Evolutionary conservation across 371 early-diverging fungal genomes (phyloP).

Genomic region (Umbelopsis sp.): DNA sequence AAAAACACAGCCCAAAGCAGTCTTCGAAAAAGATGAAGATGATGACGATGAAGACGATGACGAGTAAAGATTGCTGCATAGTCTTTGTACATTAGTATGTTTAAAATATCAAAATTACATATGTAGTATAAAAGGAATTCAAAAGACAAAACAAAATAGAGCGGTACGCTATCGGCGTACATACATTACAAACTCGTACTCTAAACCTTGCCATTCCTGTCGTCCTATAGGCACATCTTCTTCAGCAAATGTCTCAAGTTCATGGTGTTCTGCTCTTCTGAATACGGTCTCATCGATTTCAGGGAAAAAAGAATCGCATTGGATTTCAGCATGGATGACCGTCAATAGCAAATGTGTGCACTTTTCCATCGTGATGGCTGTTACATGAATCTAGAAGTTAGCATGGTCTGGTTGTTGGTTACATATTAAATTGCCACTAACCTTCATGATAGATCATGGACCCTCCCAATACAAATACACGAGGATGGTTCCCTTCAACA

Average conservation of each 20-base stretch:
- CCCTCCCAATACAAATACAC: slow-evolving; percentile 69
- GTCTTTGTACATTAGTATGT: background rate
- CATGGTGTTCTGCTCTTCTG: slow-evolving; percentile 36
- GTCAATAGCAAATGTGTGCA: slow-evolving; percentile 69
- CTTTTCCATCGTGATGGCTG: slow-evolving; percentile 52
- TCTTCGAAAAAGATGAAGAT: slow-evolving; percentile 70
- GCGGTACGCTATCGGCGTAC: slow-evolving; percentile 24
- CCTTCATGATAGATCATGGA: slow-evolving; percentile 54
- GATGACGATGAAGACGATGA: slow-evolving; percentile 66
- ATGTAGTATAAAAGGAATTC: background rate
- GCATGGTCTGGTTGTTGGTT: background rate
- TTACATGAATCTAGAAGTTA: background rate
- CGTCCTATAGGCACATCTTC: slow-evolving; percentile 50
- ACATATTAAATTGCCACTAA: background rate
- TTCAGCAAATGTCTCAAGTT: slow-evolving; percentile 46
- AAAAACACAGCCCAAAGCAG: slow-evolving; percentile 78
- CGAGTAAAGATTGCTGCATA: background rate
- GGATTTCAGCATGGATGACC: slow-evolving; percentile 46
- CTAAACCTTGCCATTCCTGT: slow-evolving; percentile 44
- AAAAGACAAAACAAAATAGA: background rate
- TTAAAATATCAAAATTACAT: background rate
- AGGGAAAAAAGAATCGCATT: slow-evolving; percentile 77
- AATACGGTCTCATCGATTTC: slow-evolving; percentile 41
- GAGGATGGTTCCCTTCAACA: slow-evolving; percentile 26
- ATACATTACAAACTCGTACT: slow-evolving; percentile 52